Evolutionary conservation across 2,329 filamentous ascomycete genomes (phyloP), one percentile per base, ranked within the genome.

Genomic region (Cladosporium austrohemisphaericum): DNA sequence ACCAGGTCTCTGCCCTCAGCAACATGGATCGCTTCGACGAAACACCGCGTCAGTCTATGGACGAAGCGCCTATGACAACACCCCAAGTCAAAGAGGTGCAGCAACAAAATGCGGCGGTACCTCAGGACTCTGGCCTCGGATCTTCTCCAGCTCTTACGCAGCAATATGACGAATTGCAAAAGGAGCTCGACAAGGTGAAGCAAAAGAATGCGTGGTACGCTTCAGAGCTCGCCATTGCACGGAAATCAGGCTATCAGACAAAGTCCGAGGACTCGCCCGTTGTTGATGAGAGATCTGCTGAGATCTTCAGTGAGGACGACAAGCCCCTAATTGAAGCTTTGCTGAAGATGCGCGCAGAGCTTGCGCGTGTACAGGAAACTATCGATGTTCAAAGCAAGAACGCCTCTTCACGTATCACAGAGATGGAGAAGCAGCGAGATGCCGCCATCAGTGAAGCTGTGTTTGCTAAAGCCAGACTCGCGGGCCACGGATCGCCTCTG

Each of bases 161-260:
- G 6, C 82, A 85, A 57, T 85, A 85, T 1, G 85, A 88, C 55
- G 83, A 86, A 0, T 68, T 96, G 10, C 76, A 88, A 11, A 92
- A 93, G 65, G 93, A 98, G 65, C 76, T 98, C 2, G 92, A 98
- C 64, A 77, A 83, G 7, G 79, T 85, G 3, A 88, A 88, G 61
- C 93, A 86, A 62, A 82, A 87, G 44, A 97, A 95, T 69, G 92
- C 92, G 0, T 98, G 93, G 93, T 96, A 95, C 68, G 89, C 90
- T 6, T 96, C 92, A 0, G 93, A 98, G 69, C 76, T 98, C 37
- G 89, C 95, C 51, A 75, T 98, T 55, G 94, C 93, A 5, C 83
- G 87, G 41, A 95, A 95, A 69, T 82, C 88, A 32, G 93, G 93
- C 4, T 98, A 97, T 62, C 78, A 82, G 5, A 80, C 88, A 54